phyloP scores from a whole-genome alignment of 768 basidiomycete species.

The Tylopilus felleus region DNA sequence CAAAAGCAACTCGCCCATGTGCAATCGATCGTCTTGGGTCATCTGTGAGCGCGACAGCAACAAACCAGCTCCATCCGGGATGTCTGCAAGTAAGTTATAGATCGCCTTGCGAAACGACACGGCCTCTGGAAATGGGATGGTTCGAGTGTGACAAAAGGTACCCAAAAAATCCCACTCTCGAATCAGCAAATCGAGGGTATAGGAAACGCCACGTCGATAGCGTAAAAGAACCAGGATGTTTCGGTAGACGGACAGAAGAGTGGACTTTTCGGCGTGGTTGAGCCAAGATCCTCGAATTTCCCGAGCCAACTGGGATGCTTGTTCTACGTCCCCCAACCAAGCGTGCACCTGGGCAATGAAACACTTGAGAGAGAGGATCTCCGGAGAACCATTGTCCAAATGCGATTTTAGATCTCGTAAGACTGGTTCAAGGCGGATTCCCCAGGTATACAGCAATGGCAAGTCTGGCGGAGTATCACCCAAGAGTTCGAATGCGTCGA shows the following conservation, averaged over 20 bases:
- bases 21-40: constrained; percentile 26
- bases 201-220: constrained; percentile 30
- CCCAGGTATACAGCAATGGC: constrained; percentile 33
- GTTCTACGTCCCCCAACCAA: constrained; percentile 35
- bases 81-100: constrained; percentile 26
- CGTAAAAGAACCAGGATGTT: constrained; percentile 37
- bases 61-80: constrained; percentile 32
- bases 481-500: constrained; percentile 11
- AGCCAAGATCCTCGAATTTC: constrained; percentile 23
- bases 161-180: constrained; percentile 37
- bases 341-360: constrained; percentile 34
- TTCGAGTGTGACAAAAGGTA: constrained; percentile 14
- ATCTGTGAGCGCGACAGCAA: constrained; percentile 23
- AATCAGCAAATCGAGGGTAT: constrained; percentile 39
- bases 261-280: constrained; percentile 17
- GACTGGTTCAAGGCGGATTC: constrained; percentile 34
- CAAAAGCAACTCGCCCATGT: constrained; percentile 41
- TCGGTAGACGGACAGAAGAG: constrained; percentile 34
- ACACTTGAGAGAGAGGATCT: constrained; percentile 24
- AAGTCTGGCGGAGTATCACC: constrained; percentile 16
- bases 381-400: constrained; percentile 17
- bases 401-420: constrained; percentile 29
- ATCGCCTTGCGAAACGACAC: constrained; percentile 30
- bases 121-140: constrained; percentile 6
- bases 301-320: constrained; percentile 31